Percentiles rank a stretch among this genome's conserved stretches.
Conservation (phyloP, 768 basidiomycete genomes). For the Leucocoprinus birnbaumii region DNA sequence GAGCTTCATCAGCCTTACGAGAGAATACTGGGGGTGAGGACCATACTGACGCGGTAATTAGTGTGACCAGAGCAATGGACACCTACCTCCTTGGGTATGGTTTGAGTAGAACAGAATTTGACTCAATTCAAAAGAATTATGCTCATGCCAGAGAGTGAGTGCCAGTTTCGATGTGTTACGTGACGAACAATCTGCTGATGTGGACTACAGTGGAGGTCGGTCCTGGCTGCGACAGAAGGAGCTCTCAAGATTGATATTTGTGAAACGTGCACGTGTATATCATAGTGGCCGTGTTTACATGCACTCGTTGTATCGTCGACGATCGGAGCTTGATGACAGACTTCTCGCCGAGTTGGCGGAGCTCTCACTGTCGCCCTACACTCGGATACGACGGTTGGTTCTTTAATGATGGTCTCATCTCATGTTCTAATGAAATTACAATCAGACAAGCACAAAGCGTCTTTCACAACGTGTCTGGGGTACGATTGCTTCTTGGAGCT, state of each 20-base stretch:
- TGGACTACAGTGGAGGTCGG: slow-evolving; percentile 50
- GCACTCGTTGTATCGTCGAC: slow-evolving; percentile 70
- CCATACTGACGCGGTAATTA: slow-evolving; percentile 82
- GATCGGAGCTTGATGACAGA: slow-evolving; percentile 71
- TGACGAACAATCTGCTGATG: background rate
- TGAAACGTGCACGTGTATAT: slow-evolving; percentile 79
- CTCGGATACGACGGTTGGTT: slow-evolving; percentile 66
- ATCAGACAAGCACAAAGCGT: slow-evolving; percentile 67
- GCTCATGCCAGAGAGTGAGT: slow-evolving; percentile 59
- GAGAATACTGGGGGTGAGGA: slow-evolving; percentile 68
- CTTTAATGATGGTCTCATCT: background rate
- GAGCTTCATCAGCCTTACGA: slow-evolving; percentile 63
- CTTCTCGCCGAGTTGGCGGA: slow-evolving; percentile 68
- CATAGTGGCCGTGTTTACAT: slow-evolving; percentile 75
- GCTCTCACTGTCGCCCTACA: slow-evolving; percentile 78
- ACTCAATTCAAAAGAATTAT: slow-evolving; percentile 65
- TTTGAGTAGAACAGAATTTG: slow-evolving; percentile 54
- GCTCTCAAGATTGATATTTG: slow-evolving; percentile 69
- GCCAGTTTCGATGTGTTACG: background rate
- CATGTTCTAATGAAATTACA: background rate
- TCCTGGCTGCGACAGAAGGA: slow-evolving; percentile 70
- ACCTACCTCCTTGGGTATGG: slow-evolving; percentile 73
- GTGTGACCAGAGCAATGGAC: slow-evolving; percentile 71
- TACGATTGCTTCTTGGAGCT: slow-evolving; percentile 31
- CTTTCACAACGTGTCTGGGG: slow-evolving; percentile 60